phyloP scores from a whole-genome alignment of 2,329 filamentous ascomycete genomes.

The Trichoderma afroharzianum region DNA sequence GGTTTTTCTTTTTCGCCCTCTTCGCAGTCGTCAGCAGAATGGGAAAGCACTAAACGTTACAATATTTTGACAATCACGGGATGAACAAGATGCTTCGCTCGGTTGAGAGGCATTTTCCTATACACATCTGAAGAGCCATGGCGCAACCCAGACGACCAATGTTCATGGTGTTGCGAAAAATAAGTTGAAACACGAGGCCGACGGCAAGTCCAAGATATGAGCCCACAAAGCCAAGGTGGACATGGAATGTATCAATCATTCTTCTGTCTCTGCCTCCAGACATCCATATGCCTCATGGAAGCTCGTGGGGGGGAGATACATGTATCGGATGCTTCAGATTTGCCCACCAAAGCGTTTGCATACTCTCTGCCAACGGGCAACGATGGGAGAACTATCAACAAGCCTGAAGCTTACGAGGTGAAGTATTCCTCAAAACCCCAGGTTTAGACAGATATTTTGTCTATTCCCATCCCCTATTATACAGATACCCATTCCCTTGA shows the following conservation, averaged over 20 bases:
- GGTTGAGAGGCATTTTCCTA: background rate
- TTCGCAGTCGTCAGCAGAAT: background rate
- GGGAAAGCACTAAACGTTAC: background rate
- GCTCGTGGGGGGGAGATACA: background rate
- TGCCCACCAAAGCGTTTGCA: background rate
- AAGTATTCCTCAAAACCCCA: background rate
- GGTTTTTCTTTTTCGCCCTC: background rate
- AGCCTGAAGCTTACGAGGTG: background rate
- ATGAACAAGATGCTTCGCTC: background rate
- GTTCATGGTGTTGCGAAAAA: background rate
- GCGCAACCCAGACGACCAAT: background rate
- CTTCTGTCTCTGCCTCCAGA: background rate
- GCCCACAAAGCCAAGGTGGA: background rate
- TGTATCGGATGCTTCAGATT: background rate
- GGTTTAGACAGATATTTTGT: background rate
- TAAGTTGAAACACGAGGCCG: background rate
- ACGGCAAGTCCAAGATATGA: background rate
- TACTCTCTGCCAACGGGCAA: background rate
- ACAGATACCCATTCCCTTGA: background rate
- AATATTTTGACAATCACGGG: background rate
- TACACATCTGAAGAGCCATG: background rate
- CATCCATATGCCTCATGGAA: background rate
- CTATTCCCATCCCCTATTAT: background rate
- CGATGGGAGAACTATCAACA: background rate
- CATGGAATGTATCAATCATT: background rate